These are phyloP conservation scores for Alternaria ethzedia DNA, from an alignment of 2,329 filamentous ascomycete genomes.

Conservation along the genomic window DNA sequence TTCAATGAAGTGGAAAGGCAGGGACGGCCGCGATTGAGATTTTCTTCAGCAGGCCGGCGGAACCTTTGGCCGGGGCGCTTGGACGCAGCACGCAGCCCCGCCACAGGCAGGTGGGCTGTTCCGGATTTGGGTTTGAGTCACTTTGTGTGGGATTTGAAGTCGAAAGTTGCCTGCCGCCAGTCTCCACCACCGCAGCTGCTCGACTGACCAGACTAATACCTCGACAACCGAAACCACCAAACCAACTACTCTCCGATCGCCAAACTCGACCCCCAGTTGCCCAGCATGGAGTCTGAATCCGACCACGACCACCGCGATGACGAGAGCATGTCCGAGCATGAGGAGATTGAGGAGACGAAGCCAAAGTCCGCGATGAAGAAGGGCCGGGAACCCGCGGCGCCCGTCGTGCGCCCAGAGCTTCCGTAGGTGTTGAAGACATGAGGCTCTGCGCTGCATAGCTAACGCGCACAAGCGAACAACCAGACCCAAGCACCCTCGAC, in stretches of 20 bases:
- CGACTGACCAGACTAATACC: not conserved
- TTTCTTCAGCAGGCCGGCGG: slow-evolving; percentile 31
- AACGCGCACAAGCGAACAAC: slow-evolving; percentile 68
- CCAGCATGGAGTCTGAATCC: slow-evolving; percentile 52
- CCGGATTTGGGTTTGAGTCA: slow-evolving; percentile 47
- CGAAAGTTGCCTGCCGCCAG: slow-evolving; percentile 16
- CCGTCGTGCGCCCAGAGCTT: slow-evolving; percentile 67
- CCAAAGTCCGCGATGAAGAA: slow-evolving; percentile 89
- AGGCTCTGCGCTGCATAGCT: slow-evolving; percentile 15
- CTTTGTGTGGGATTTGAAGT: slow-evolving; percentile 38
- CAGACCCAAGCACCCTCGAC: slow-evolving; percentile 88
- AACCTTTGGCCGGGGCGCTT: slow-evolving; percentile 21
- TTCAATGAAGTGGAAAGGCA: slow-evolving; percentile 56
- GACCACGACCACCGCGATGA: slow-evolving; percentile 50
- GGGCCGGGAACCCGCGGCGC: slow-evolving; percentile 62
- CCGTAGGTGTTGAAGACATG: slow-evolving; percentile 55
- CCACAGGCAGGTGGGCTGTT: slow-evolving; percentile 23
- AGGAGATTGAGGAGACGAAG: slow-evolving; percentile 68
- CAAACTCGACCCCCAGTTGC: slow-evolving; percentile 5
- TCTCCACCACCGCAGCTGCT: slow-evolving; percentile 9
- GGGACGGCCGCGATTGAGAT: slow-evolving; percentile 28
- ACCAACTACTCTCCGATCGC: not conserved
- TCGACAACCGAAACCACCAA: not conserved
- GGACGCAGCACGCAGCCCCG: slow-evolving; percentile 30
- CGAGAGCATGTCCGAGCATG: slow-evolving; percentile 70